Percentiles rank a stretch among this genome's conserved stretches.
Conservation (phyloP, 148 eudicot species). For the Rhododendron ovatum region DNA sequence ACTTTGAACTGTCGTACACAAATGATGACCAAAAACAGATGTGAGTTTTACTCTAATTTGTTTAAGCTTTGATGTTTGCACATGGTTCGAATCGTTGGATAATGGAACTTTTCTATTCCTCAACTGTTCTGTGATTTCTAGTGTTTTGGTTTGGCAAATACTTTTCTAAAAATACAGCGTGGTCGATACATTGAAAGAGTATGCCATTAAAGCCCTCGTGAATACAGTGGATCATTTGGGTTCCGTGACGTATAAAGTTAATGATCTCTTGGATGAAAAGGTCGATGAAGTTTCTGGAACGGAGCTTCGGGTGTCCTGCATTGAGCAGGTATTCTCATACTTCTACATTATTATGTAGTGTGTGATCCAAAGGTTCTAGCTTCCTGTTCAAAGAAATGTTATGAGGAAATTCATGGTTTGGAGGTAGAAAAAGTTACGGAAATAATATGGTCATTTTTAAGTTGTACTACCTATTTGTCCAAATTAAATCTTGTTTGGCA, state of each 20-base stretch:
- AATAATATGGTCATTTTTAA: not conserved
- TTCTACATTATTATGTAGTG: not conserved
- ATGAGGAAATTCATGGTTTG: not conserved
- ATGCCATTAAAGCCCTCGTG: conserved; percentile 80
- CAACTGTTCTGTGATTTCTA: conserved; percentile 4
- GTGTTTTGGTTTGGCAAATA: conserved; percentile 8
- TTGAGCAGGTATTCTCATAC: conserved; percentile 61
- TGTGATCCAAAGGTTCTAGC: not conserved
- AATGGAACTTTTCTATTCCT: not conserved
- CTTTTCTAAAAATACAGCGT: conserved; percentile 48
- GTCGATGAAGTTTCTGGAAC: conserved; percentile 75
- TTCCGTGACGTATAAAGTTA: conserved; percentile 76
- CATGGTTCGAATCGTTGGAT: not conserved
- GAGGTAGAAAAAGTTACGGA: not conserved
- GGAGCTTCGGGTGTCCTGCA: conserved; percentile 71
- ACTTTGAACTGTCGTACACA: conserved; percentile 71
- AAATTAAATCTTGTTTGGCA: not conserved
- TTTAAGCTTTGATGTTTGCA: not conserved
- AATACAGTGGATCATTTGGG: conserved; percentile 96
- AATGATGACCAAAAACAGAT: conserved; percentile 77
- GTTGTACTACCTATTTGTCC: not conserved
- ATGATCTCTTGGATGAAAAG: conserved; percentile 75
- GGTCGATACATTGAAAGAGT: conserved; percentile 77
- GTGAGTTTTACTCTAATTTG: conserved; percentile 40
- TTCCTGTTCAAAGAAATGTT: not conserved